These are phyloP conservation scores for Halenospora varia DNA, from an alignment of 495 filamentous ascomycete species.

Conservation along the genomic window DNA sequence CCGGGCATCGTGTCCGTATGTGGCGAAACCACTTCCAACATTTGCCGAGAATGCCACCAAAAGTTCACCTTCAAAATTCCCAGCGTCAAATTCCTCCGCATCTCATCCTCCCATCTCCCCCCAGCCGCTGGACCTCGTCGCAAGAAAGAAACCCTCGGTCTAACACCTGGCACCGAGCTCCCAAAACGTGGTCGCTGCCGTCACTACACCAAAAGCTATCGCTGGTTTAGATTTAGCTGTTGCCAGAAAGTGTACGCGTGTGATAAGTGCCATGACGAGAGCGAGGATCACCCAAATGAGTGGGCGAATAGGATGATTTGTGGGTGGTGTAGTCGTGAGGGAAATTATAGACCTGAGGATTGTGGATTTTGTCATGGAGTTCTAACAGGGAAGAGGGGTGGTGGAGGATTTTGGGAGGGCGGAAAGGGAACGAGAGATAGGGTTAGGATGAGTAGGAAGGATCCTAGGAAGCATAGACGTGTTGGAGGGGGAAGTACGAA, in stretches of 20 bases:
- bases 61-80: conserved; percentile 83
- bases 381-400: conserved; percentile 58
- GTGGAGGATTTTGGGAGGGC: conserved; percentile 81
- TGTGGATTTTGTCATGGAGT: conserved; percentile 73
- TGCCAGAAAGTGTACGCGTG: conserved; percentile 64
- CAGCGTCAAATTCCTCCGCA: conserved; percentile 74
- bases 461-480: conserved; percentile 68
- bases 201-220: conserved; percentile 76
- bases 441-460: conserved; percentile 66
- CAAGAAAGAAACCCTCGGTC: conserved; percentile 70
- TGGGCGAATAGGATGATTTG: conserved; percentile 90
- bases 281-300: conserved; percentile 70
- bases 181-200: conserved; percentile 69
- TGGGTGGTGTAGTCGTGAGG: conserved; percentile 77
- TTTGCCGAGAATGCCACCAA: conserved; percentile 77
- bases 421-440: conserved; percentile 80
- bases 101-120: conserved; percentile 47
- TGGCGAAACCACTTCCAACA: conserved; percentile 70
- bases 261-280: conserved; percentile 79
- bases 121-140: conserved; percentile 44
- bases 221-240: conserved; percentile 78
- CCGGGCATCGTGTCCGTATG: conserved; percentile 67
- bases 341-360: conserved; percentile 75
- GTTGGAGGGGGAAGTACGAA: conserved; percentile 23
- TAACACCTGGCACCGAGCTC: conserved; percentile 75